These are phyloP conservation scores for Alternaria arborescens DNA, from an alignment of 2,329 filamentous ascomycete species.

Conservation along the genomic window DNA sequence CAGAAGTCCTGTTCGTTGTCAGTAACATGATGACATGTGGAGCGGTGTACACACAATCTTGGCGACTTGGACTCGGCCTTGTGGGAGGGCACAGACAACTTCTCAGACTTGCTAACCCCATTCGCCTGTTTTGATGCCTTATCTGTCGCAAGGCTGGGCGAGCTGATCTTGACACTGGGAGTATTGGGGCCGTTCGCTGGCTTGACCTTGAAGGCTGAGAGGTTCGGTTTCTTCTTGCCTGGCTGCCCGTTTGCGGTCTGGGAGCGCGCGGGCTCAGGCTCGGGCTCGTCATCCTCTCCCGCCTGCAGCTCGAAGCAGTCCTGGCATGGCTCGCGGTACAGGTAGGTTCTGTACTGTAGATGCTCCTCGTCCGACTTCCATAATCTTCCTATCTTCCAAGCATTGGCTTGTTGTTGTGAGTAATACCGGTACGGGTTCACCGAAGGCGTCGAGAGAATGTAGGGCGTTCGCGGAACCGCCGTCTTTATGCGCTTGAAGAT, in stretches of 20 bases:
- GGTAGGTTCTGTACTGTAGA: constrained; percentile 69
- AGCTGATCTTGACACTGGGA: constrained; percentile 42
- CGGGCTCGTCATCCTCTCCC: constrained; percentile 63
- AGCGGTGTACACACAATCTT: constrained; percentile 28
- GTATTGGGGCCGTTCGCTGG: constrained; percentile 50
- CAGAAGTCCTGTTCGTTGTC: constrained; percentile 29
- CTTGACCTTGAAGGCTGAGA: constrained; percentile 69
- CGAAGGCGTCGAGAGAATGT: constrained; percentile 59
- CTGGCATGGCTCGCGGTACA: constrained; percentile 64
- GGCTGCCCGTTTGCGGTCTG: constrained; percentile 45
- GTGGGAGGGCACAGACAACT: constrained; percentile 18
- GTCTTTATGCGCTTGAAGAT: constrained; percentile 55
- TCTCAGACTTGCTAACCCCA: constrained; percentile 35
- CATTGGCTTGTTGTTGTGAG: constrained; percentile 51
- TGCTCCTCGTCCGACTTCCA: constrained; percentile 65
- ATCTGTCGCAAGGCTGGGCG: constrained; percentile 35
- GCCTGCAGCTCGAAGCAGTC: constrained; percentile 59
- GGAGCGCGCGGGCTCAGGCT: constrained; percentile 52
- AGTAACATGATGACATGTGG: constrained; percentile 11
- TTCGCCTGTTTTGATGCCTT: constrained; percentile 36
- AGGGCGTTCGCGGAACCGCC: constrained; percentile 54
- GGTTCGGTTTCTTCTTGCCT: constrained; percentile 69
- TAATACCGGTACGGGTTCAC: constrained; percentile 55
- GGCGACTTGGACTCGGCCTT: constrained; percentile 28
- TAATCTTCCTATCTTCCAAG: constrained; percentile 59